Base-by-base conservation (phyloP, 441 rosid species). In the Iberis amara region DNA sequence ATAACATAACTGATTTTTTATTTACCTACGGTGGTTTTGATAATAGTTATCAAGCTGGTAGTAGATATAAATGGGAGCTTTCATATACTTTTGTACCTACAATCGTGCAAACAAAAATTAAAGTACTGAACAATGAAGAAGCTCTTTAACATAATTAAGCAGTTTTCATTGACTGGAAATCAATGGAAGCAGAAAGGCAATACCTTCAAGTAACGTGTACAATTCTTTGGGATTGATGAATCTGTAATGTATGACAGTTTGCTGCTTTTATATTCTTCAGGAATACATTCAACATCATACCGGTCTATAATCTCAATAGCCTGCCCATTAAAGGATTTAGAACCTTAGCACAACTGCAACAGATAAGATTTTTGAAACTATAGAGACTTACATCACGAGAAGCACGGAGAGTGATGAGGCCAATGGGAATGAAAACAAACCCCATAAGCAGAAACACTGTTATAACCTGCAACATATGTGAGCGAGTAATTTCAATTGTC, bases 21-120 rank as follows among this genome's bases (percentile, higher is more conserved):
- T 39, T 64, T 62, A 83, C 97, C 95, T 71, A 33, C 95, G 73
- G 61, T 89, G 95, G 68, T 86, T 83, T 70, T 89, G 97, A 62
- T 89, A 89, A 68, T 78, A 89, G 75, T 86, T 85, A 68, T 89
- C 95, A 41, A 89, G 92, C 69, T 89, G 90, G 72, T 89, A 86
- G 66, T 86, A 89, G 63, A 86, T 73, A 69, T 58, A 73, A 59
- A 86, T 76, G 23, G 95, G 97, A 75, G 97, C 92, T 75, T 79
- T 86, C 95, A 89, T 89, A 71, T 57, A 38, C 74, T 80, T 89
- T 55, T 45, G 68, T 48, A 86, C 95, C 97, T 89, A 48, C 52
- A 72, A 47, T 33, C 7, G 10, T 32, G 21, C 44, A 64, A 45
- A 62, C 28, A 24, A 44, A 52, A 41, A n/a, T 13, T 15, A 47